phyloP scores from a whole-genome alignment of 768 basidiomycete species.

The Grammothele lineata region DNA sequence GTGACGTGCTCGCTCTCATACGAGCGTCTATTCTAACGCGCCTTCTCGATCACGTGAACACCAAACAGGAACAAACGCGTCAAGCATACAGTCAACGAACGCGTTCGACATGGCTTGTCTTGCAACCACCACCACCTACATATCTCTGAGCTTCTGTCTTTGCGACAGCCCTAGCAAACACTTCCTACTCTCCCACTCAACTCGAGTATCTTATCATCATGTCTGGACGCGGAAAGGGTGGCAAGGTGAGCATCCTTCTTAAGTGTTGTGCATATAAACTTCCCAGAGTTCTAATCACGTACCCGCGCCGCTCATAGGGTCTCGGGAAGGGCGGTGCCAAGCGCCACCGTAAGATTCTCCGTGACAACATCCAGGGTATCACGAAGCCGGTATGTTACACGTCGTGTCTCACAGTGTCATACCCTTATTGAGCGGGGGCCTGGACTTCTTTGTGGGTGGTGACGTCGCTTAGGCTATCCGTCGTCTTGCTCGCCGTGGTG shows the following conservation, averaged over 20 bases:
- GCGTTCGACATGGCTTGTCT: slow-evolving; percentile 18
- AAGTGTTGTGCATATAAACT: too few species aligned
- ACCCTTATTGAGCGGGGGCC: not conserved
- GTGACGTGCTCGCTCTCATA: slow-evolving; percentile 2
- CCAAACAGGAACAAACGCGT: slow-evolving; percentile 17
- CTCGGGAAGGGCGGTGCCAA: slow-evolving; percentile 79
- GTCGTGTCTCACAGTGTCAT: too few species aligned
- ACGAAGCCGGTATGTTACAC: slow-evolving; percentile 46
- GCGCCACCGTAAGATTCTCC: slow-evolving; percentile 77
- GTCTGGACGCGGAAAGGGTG: slow-evolving; percentile 80
- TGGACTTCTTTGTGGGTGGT: not conserved
- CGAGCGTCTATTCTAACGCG: slow-evolving; percentile 8
- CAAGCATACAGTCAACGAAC: slow-evolving; percentile 13
- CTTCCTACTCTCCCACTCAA: slow-evolving; percentile 10
- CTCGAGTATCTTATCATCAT: slow-evolving; percentile 35
- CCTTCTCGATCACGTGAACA: slow-evolving; percentile 12
- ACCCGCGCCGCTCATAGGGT: slow-evolving; percentile 41
- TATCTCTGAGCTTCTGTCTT: slow-evolving; percentile 10
- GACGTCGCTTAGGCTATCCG: slow-evolving; percentile 24
- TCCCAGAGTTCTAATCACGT: not conserved
- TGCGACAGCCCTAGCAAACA: slow-evolving; percentile 7
- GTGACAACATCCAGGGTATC: slow-evolving; percentile 80
- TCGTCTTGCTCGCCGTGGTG: slow-evolving; percentile 60
- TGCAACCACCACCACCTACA: slow-evolving; percentile 11
- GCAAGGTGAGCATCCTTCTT: slow-evolving; percentile 44